Conservation (phyloP, 176 grass and related monocot species). For the Musa itinerans region DNA sequence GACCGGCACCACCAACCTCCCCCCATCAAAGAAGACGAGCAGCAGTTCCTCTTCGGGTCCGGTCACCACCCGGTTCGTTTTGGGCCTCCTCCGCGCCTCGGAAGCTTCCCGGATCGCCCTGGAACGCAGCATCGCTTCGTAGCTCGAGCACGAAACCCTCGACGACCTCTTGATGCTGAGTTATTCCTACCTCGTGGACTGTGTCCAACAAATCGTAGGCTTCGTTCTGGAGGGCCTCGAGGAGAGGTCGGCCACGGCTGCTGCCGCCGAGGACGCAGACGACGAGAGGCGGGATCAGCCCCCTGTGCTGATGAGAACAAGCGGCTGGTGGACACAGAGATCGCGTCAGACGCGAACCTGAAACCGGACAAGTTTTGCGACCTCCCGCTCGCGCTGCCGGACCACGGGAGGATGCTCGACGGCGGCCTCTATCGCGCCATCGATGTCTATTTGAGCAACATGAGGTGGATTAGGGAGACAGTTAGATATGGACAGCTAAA, state of each 20-base stretch:
- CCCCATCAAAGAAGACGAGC: slow-evolving; percentile 49
- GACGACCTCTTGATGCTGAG: slow-evolving; percentile 88
- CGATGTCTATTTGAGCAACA: too few species aligned
- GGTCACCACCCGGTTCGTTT: slow-evolving; percentile 63
- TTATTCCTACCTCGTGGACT: slow-evolving; percentile 93
- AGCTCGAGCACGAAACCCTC: slow-evolving; percentile 48
- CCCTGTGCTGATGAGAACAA: slow-evolving; percentile 12
- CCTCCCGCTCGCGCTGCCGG: too few species aligned
- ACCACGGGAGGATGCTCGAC: too few species aligned
- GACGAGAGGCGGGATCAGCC: not conserved
- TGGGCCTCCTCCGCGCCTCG: slow-evolving; percentile 70
- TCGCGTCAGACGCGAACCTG: slow-evolving; percentile 79
- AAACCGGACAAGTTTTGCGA: slow-evolving; percentile 18
- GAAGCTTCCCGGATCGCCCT: slow-evolving; percentile 50
- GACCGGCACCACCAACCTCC: slow-evolving; percentile 85
- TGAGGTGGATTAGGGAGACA: too few species aligned
- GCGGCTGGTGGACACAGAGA: slow-evolving; percentile 63
- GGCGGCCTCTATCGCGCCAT: too few species aligned
- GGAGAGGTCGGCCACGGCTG: slow-evolving; percentile 4
- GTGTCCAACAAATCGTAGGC: slow-evolving; percentile 59
- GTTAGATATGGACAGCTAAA: too few species aligned
- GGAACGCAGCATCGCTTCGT: slow-evolving; percentile 60
- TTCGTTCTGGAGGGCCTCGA: slow-evolving; percentile 52
- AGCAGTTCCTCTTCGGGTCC: slow-evolving; percentile 39
- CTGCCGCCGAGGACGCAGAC: slow-evolving; percentile 20